Conservation (phyloP, 2,329 filamentous ascomycete genomes). For the Fonsecaea erecta region DNA sequence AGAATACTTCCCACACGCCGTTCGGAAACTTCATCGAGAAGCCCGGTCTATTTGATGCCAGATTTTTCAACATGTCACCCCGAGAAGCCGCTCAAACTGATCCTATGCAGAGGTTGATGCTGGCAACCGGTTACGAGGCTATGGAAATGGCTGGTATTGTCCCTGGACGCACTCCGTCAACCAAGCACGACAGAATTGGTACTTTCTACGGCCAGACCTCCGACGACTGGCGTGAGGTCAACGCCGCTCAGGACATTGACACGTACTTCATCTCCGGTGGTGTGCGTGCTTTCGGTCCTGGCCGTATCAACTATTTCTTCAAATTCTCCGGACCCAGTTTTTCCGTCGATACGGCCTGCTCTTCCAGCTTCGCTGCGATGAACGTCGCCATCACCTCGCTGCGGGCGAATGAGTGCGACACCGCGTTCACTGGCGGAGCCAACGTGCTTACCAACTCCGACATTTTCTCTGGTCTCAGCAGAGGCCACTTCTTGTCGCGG, state of each 20-base stretch:
- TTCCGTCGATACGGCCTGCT: slow-evolving; percentile 78
- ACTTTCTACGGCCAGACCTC: slow-evolving; percentile 77
- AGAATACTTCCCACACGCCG: slow-evolving; percentile 77
- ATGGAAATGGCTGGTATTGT: slow-evolving; percentile 81
- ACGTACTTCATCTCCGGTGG: slow-evolving; percentile 70
- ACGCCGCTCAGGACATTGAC: slow-evolving; percentile 72
- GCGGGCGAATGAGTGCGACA: slow-evolving; percentile 77
- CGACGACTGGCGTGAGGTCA: slow-evolving; percentile 78
- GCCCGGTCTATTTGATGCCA: slow-evolving; percentile 77
- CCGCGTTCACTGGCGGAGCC: slow-evolving; percentile 76
- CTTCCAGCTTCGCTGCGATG: slow-evolving; percentile 73
- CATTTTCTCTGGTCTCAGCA: slow-evolving; percentile 75
- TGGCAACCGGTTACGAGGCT: slow-evolving; percentile 79
- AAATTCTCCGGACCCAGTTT: slow-evolving; percentile 75
- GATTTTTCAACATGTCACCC: slow-evolving; percentile 87
- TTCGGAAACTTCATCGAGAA: slow-evolving; percentile 78
- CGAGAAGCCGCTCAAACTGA: slow-evolving; percentile 80
- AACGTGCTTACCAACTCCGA: slow-evolving; percentile 81
- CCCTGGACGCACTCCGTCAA: slow-evolving; percentile 71
- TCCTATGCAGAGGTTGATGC: slow-evolving; percentile 76
- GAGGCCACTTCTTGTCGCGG: slow-evolving; percentile 78
- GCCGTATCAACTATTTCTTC: slow-evolving; percentile 76
- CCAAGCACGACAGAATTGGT: slow-evolving; percentile 67
- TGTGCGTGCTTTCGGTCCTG: slow-evolving; percentile 63
- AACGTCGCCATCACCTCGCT: slow-evolving; percentile 74